Evolutionary conservation across 257 asterid genomes (phyloP), one percentile per base, ranked within the genome.

Genomic region (Euphrasia confusa): DNA sequence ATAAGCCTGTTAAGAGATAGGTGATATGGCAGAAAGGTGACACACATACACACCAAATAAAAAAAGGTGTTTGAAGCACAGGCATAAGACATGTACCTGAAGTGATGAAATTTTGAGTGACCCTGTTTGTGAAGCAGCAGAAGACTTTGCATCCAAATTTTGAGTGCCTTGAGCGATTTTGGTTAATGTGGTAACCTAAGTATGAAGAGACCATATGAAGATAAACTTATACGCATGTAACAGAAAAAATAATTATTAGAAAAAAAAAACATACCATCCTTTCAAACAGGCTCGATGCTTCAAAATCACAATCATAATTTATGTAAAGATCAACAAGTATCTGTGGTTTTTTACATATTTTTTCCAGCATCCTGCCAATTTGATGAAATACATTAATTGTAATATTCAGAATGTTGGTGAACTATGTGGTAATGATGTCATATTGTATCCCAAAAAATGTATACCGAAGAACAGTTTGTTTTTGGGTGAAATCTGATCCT

Each of bases 241-340:
- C 50, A 53, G 57, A 47, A 64, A 62, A 74, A 72, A 55, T 53
- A 47, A 33, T 48, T 57, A 37, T 24, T 18, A 47, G n/a, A n/a
- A 62, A 33, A 68, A 56, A 65, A 63, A 59, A 53, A 62, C 81
- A 64, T 68, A 93, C 99, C 96, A 84, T 89, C 70, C 77, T 84
- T 67, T 87, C 99, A 80, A 89, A 93, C 68, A 93, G 77, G 77
- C 89, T 89, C 50, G 97, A 95, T 59, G 95, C 94, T 68, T 87
- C 83, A 75, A 73, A 88, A 82, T 87, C 99, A 81, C 99, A 93
- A 71, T 93, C 99, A 76, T 87, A 93, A 76, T 93, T 93, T 77
- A 93, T 77, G 62, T 82, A 93, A 63, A 93, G 82, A 80, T 89
- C 97, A 48, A 93, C 90, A 77, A 89, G 91, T 94, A 84, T 77